phyloP scores from a whole-genome alignment of 768 basidiomycete species.

The Clathrus columnatus region DNA sequence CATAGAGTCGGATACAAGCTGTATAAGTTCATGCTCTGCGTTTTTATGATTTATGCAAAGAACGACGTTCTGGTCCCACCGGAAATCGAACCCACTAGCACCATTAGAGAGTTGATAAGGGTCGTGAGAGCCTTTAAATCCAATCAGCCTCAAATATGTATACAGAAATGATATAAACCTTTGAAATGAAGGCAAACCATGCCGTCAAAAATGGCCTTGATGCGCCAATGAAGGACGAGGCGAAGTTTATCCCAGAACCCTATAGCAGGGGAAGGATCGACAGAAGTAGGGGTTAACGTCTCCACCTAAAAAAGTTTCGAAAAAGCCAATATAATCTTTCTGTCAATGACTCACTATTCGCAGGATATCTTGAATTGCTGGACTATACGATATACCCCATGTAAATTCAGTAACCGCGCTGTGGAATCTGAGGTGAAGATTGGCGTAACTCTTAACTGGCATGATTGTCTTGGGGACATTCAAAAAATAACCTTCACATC shows the following conservation, averaged over 20 bases:
- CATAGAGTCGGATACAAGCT: constrained; percentile 75
- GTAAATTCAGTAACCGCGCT: constrained; percentile 65
- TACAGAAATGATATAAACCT: constrained; percentile 36
- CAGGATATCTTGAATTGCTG: constrained; percentile 82
- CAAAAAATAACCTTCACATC: constrained; percentile 46
- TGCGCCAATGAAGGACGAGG: constrained; percentile 76
- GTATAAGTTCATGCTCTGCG: constrained; percentile 66
- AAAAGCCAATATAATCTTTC: not conserved
- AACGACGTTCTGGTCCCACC: constrained; percentile 70
- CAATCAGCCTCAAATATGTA: constrained; percentile 1
- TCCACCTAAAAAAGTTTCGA: constrained; percentile 36
- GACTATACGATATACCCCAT: constrained; percentile 85
- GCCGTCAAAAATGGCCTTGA: constrained; percentile 54
- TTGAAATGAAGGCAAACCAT: constrained; percentile 80
- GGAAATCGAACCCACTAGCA: constrained; percentile 83
- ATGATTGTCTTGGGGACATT: constrained; percentile 84
- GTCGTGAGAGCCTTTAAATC: constrained; percentile 62
- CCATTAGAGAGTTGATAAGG: constrained; percentile 60
- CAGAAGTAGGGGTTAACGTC: constrained; percentile 63
- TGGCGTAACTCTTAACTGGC: constrained; percentile 89
- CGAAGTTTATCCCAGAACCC: constrained; percentile 84
- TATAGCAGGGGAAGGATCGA: constrained; percentile 72
- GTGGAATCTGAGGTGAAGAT: constrained; percentile 59
- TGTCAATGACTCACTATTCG: constrained; percentile 32
- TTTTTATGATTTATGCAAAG: constrained; percentile 65